Evolutionary conservation across 2,329 filamentous ascomycete genomes (phyloP).

Genomic region (Fusarium graminum): DNA sequence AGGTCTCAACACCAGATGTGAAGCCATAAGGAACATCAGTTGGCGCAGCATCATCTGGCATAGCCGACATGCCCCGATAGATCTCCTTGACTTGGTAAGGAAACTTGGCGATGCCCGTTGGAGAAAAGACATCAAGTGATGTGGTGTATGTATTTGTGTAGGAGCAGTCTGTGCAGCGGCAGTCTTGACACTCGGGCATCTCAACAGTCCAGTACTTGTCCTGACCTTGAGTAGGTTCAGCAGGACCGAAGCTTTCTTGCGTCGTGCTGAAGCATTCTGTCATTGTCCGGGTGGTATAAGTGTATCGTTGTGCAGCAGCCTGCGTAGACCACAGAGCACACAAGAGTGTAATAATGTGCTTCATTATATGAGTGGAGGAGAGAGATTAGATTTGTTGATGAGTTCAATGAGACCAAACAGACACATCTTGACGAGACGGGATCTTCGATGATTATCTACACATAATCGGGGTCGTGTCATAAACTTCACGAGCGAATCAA

Average conservation of each 20-base stretch:
- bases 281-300: conserved; percentile 44
- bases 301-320: conserved; percentile 42
- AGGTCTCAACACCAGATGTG: conserved; percentile 37
- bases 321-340: conserved; percentile 23
- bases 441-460: conserved; percentile 40
- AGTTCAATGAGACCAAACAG: conserved; percentile 7
- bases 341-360: conserved; percentile 26
- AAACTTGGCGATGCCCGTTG: conserved; percentile 35
- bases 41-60: conserved; percentile 35
- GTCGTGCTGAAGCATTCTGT: conserved; percentile 47
- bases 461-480: conserved; percentile 20
- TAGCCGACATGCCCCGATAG: conserved; percentile 47
- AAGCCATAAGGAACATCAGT: conserved; percentile 45
- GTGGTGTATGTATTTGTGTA: conserved; percentile 46
- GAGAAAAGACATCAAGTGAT: conserved; percentile 44
- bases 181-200: conserved; percentile 47
- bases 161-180: conserved; percentile 39
- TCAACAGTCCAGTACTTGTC: conserved; percentile 44
- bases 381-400: conserved; percentile 6
- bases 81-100: conserved; percentile 45
- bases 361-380: conserved; percentile 32
- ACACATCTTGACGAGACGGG: conserved; percentile 34
- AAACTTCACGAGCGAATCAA: conserved; percentile 24
- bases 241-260: conserved; percentile 42
- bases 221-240: conserved; percentile 41